Conservation (phyloP, 2,329 filamentous ascomycete species). For the Talaromyces sp. region DNA sequence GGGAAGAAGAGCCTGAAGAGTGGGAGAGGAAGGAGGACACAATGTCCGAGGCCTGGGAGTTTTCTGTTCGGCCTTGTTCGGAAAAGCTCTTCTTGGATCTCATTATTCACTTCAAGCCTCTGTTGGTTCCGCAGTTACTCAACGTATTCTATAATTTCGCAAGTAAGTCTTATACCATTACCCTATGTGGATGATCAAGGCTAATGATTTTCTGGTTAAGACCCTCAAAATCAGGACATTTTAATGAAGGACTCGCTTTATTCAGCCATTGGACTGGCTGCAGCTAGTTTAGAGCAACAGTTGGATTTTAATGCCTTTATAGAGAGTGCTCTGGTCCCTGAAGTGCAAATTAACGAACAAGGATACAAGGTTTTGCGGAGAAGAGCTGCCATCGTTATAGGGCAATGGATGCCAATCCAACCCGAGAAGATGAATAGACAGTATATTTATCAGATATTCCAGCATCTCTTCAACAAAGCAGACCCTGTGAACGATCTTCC, state of each 20-base stretch:
- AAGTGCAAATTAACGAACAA: constrained; percentile 64
- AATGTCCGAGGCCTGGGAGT: constrained; percentile 81
- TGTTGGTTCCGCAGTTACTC: constrained; percentile 73
- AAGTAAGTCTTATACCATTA: constrained; percentile 43
- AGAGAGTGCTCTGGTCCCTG: constrained; percentile 65
- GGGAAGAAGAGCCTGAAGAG: constrained; percentile 91
- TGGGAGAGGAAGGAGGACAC: constrained; percentile 91
- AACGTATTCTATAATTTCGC: constrained; percentile 77
- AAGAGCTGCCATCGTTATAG: constrained; percentile 80
- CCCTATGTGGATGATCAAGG: constrained; percentile 19
- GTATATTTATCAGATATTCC: constrained; percentile 81
- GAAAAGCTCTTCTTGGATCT: constrained; percentile 93
- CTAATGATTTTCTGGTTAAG: constrained; percentile 25
- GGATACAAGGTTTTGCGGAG: constrained; percentile 79
- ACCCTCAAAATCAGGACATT: constrained; percentile 61
- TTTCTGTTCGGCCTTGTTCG: constrained; percentile 83
- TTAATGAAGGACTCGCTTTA: constrained; percentile 92
- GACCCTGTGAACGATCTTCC: constrained; percentile 84
- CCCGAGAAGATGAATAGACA: constrained; percentile 63
- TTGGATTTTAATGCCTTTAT: constrained; percentile 84
- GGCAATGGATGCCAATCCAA: constrained; percentile 81
- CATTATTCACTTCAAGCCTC: constrained; percentile 77
- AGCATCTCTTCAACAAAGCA: constrained; percentile 71
- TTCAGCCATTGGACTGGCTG: constrained; percentile 81
- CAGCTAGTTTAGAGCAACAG: constrained; percentile 65